Evolutionary conservation across 2,329 filamentous ascomycete species (phyloP).

Genomic region (Alternaria alternata): DNA sequence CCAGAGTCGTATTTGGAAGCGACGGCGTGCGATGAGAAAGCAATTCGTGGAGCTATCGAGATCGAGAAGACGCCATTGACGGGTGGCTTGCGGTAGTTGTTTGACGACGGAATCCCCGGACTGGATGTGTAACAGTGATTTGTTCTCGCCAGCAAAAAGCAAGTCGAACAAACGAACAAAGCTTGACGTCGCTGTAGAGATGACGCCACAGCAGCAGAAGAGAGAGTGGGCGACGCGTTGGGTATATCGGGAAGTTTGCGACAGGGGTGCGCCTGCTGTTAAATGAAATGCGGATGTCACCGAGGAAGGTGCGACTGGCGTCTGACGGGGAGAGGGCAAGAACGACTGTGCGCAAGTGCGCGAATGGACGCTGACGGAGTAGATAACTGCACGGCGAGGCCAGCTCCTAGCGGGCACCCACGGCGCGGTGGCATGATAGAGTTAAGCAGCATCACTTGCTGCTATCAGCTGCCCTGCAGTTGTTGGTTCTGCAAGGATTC

Average conservation of each 20-base stretch:
- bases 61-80: slow-evolving; percentile 6
- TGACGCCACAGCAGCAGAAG: background rate
- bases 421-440: slow-evolving; percentile 7
- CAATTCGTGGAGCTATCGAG: slow-evolving; percentile 19
- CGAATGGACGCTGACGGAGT: slow-evolving; percentile 2
- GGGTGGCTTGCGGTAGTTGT: slow-evolving; percentile 24
- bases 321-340: background rate
- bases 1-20: slow-evolving; percentile 12
- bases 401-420: background rate
- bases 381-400: background rate
- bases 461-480: slow-evolving; percentile 16
- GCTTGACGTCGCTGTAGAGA: background rate
- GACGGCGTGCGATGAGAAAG: slow-evolving; percentile 11
- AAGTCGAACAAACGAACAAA: slow-evolving; percentile 11
- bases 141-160: slow-evolving; percentile 11
- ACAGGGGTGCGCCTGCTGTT: slow-evolving; percentile 14
- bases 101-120: slow-evolving; percentile 20
- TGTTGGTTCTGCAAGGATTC: slow-evolving; percentile 13
- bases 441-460: slow-evolving; percentile 9
- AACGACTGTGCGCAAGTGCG: background rate
- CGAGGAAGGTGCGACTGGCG: slow-evolving; percentile 13
- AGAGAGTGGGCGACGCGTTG: slow-evolving; percentile 5
- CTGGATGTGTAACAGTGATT: slow-evolving; percentile 12
- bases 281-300: slow-evolving; percentile 18
- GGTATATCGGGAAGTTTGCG: slow-evolving; percentile 3